Evolutionary conservation across 1,139 yeast genomes (phyloP).

Genomic region (Candida pseudoviswanathii): DNA sequence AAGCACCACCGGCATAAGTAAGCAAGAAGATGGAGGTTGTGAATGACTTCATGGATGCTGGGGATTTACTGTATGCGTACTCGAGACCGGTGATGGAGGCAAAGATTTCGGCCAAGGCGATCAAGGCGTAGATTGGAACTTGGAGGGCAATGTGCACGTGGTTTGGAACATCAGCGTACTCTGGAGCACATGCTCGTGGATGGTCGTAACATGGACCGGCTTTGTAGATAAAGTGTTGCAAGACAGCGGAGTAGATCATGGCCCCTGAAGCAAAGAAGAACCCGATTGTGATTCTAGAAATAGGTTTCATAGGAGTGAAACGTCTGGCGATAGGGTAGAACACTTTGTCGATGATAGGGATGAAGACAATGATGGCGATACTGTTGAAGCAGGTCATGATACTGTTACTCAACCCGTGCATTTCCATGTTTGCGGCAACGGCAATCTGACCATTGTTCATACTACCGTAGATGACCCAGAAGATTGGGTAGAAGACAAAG

Average conservation of each 20-base stretch:
- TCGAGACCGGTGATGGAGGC: constrained; percentile 68
- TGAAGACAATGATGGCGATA: constrained; percentile 58
- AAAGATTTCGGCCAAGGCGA: constrained; percentile 63
- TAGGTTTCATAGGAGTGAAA: constrained; percentile 62
- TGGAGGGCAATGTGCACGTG: constrained; percentile 67
- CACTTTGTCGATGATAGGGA: constrained; percentile 56
- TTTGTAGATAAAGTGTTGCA: constrained; percentile 70
- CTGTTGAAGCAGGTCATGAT: constrained; percentile 64
- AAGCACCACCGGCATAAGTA: constrained; percentile 69
- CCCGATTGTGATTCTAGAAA: constrained; percentile 73
- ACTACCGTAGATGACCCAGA: constrained; percentile 68
- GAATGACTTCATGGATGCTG: constrained; percentile 62
- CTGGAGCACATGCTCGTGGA: constrained; percentile 44
- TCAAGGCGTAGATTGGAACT: constrained; percentile 60
- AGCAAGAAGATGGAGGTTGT: constrained; percentile 62
- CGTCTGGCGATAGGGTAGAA: constrained; percentile 57
- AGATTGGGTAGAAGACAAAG: constrained; percentile 60
- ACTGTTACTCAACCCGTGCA: constrained; percentile 66
- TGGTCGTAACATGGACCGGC: constrained; percentile 75
- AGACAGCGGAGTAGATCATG: constrained; percentile 77
- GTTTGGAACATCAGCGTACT: constrained; percentile 43
- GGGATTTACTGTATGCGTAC: constrained; percentile 73
- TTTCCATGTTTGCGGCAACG: constrained; percentile 65
- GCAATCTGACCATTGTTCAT: constrained; percentile 63
- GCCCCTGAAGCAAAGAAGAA: constrained; percentile 69